phyloP scores from a whole-genome alignment of 768 basidiomycete species.

The Termitomyces bulborhizus region DNA sequence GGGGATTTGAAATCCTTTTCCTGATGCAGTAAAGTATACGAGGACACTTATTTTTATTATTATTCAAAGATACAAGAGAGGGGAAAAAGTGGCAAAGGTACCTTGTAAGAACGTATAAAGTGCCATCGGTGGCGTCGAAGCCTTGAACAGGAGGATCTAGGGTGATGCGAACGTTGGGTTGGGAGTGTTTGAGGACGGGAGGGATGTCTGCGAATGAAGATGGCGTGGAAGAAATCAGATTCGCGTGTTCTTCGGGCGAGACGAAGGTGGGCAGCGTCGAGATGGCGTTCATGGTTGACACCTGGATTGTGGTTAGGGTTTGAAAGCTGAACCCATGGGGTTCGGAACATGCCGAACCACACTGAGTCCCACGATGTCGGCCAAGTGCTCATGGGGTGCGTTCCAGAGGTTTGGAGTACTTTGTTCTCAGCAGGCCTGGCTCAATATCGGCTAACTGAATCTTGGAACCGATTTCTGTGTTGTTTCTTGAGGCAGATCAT shows the following conservation, averaged over 20 bases:
- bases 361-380: too few relatives aligned
- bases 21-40: slow-evolving; percentile 47
- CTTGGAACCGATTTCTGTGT: too few relatives aligned
- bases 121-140: slow-evolving; percentile 54
- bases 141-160: slow-evolving; percentile 66
- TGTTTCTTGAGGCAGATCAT: too few relatives aligned
- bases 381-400: too few relatives aligned
- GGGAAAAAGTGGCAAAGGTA: slow-evolving; percentile 18
- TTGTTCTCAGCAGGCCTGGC: too few relatives aligned
- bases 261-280: slow-evolving; percentile 29
- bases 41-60: slow-evolving; percentile 49
- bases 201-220: slow-evolving; percentile 80
- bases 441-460: too few relatives aligned
- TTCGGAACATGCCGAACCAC: neutral
- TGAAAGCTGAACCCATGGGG: too few relatives aligned
- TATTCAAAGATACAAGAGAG: neutral
- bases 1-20: slow-evolving; percentile 44
- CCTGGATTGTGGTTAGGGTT: slow-evolving; percentile 17
- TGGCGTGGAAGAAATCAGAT: slow-evolving; percentile 74
- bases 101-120: slow-evolving; percentile 86
- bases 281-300: slow-evolving; percentile 25
- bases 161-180: slow-evolving; percentile 61
- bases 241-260: slow-evolving; percentile 59
- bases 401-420: too few relatives aligned
- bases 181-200: slow-evolving; percentile 69